Conservation (phyloP, 2,329 filamentous ascomycete genomes). For the Domatiomyces catenatus region DNA sequence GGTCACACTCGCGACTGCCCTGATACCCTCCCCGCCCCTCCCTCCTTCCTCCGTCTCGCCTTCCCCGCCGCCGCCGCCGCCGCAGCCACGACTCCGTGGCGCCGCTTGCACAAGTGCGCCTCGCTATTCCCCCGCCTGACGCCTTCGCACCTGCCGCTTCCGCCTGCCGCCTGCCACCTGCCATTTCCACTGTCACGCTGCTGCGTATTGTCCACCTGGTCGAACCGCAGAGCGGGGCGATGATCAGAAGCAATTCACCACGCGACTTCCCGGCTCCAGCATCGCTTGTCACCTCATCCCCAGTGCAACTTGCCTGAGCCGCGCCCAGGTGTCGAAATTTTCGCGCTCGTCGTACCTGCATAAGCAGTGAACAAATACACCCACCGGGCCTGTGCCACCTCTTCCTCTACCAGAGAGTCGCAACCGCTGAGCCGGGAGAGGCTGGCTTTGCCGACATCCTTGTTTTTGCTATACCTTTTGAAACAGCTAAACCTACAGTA, state of each 20-base stretch:
- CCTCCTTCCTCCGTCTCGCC: neutral
- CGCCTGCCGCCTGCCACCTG: neutral
- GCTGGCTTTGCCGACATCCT: too few species aligned
- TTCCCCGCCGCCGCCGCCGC: neutral
- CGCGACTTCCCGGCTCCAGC: slow-evolving; percentile 4
- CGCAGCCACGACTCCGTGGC: neutral
- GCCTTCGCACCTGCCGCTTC: neutral
- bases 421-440: neutral
- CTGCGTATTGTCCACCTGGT: neutral
- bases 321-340: slow-evolving; percentile 5
- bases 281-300: neutral
- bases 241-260: slow-evolving; percentile 13
- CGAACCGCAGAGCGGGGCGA: slow-evolving; percentile 2
- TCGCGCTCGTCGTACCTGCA: slow-evolving; percentile 11
- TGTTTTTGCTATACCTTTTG: too few species aligned
- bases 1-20: neutral
- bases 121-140: too few species aligned
- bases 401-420: neutral
- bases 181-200: neutral
- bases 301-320: neutral
- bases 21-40: neutral
- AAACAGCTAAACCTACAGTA: too few species aligned
- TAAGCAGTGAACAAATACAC: neutral
- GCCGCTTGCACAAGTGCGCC: neutral
- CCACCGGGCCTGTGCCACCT: neutral